Percentiles rank a stretch among this genome's conserved stretches.
phyloP scores from a whole-genome alignment of 345 rosid species.

The Linum lewisii region DNA sequence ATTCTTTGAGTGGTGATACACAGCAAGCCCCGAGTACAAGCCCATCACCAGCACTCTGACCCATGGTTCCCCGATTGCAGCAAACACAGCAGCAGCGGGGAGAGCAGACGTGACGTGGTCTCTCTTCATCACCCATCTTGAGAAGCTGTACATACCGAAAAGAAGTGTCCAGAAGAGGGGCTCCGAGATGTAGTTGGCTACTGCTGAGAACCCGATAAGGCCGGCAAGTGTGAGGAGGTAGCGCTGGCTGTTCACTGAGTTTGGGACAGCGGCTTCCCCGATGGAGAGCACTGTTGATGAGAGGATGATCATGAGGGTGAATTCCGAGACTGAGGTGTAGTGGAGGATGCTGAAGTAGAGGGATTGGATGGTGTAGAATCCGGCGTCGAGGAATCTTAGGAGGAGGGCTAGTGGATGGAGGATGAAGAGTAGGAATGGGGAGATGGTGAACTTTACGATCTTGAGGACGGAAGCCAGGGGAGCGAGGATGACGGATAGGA shows the following conservation, averaged over 20 bases:
- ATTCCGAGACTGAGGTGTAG: slow-evolving; percentile 57
- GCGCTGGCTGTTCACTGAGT: slow-evolving; percentile 49
- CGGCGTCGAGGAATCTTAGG: slow-evolving; percentile 43
- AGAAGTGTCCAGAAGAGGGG: slow-evolving; percentile 74
- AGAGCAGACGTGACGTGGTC: slow-evolving; percentile 73
- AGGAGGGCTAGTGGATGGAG: slow-evolving; percentile 66
- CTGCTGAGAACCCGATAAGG: slow-evolving; percentile 67
- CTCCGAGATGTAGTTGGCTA: slow-evolving; percentile 62
- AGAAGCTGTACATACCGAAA: slow-evolving; percentile 51
- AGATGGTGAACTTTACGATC: slow-evolving; percentile 50
- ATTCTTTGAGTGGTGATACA: slow-evolving; percentile 49
- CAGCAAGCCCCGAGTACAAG: slow-evolving; percentile 55
- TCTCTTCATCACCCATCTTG: slow-evolving; percentile 47
- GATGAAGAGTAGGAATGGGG: slow-evolving; percentile 62
- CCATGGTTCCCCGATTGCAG: slow-evolving; percentile 91
- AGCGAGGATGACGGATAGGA: slow-evolving; percentile 13
- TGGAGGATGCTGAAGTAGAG: slow-evolving; percentile 65
- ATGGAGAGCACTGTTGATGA: slow-evolving; percentile 69
- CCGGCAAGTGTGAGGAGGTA: slow-evolving; percentile 56
- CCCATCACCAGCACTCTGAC: slow-evolving; percentile 48
- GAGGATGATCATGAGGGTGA: slow-evolving; percentile 48
- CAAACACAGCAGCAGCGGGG: slow-evolving; percentile 68
- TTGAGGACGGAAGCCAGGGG: slow-evolving; percentile 55
- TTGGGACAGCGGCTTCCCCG: slow-evolving; percentile 68
- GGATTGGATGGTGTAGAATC: slow-evolving; percentile 42